These are phyloP conservation scores for Apiospora rasikravindrae DNA, from an alignment of 2,329 filamentous ascomycete species.

Conservation along the genomic window DNA sequence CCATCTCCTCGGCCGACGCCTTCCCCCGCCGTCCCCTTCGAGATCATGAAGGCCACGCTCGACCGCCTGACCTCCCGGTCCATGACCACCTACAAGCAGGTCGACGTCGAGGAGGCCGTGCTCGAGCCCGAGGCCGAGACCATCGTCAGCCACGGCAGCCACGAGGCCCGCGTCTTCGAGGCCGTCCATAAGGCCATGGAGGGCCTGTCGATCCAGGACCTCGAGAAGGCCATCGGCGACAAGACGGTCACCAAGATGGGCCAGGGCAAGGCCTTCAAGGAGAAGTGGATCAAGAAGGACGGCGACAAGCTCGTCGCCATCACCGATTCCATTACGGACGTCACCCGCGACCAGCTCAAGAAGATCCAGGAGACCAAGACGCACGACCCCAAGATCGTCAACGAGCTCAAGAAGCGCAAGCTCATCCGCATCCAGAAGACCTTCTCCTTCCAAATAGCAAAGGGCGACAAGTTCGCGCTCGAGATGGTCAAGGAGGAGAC, in stretches of 20 bases:
- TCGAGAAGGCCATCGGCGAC: conserved; percentile 72
- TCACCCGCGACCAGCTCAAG: conserved; percentile 76
- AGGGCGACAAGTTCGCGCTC: conserved; percentile 86
- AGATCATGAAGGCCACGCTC: conserved; percentile 81
- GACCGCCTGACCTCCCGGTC: conserved; percentile 83
- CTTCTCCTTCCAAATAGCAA: conserved; percentile 81
- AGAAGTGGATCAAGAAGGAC: conserved; percentile 72
- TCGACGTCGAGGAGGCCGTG: conserved; percentile 77
- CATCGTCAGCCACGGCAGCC: conserved; percentile 76
- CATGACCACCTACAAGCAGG: conserved; percentile 86
- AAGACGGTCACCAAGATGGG: conserved; percentile 80
- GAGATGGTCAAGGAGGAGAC: conserved; percentile 94
- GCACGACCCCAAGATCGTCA: conserved; percentile 74
- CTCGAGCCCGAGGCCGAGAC: conserved; percentile 77
- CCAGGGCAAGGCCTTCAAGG: conserved; percentile 92
- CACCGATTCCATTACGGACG: conserved; percentile 67
- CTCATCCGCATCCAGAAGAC: conserved; percentile 83
- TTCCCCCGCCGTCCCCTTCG: conserved; percentile 72
- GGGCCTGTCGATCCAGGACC: conserved; percentile 79
- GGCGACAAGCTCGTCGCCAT: conserved; percentile 58
- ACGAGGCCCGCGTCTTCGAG: conserved; percentile 83
- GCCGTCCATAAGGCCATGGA: conserved; percentile 74
- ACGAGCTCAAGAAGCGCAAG: conserved; percentile 91
- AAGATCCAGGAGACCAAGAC: conserved; percentile 73
- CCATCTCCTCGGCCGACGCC: conserved; percentile 70